Base-by-base conservation (phyloP, 768 basidiomycete genomes). In the Mycena polygramma region DNA sequence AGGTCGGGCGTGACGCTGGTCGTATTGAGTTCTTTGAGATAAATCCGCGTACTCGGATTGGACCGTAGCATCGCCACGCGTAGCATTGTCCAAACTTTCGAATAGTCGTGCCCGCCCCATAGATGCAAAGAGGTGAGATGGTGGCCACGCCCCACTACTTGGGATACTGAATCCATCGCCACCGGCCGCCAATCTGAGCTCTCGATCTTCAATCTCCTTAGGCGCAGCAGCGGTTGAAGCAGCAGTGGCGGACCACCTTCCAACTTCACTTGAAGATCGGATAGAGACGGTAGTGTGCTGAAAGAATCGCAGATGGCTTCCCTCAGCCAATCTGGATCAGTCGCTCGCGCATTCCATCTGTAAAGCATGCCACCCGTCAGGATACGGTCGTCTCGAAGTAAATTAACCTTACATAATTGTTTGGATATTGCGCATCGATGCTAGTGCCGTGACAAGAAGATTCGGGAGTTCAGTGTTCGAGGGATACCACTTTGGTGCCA, bases 341-440 rank as follows among this genome's bases (percentile, higher is more conserved):
- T 20, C 26, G 7, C 30, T 45, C 41, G 24, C 15, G 41, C 45
- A 7, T 20, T 36, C 63, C 63, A 64, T 17, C 63, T 64, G 43
- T 11, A 13, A 52, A 55, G 15, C 19, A 49, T 48, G 10, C 13
- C 9, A 53, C 24, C 3, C 13, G 14, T 53, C 26, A 30, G 24
- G 2, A 10, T 13, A 53, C 30, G 9, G 52, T 30, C 15, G 26
- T 20, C 30, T 11, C 11, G 2, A 53, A 7, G 13, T 30, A 17
- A 24, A 30, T 4, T 13, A 24, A 46, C 43, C 20, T 9, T 36
- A 64, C 63, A 64, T 13, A 5, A 55, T 36, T 2, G 39, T 46
- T 54, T 37, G 63, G 17, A 55, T 36, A 55, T 64, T 64, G 19
- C n/a, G 36, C 63, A 64, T 55, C 9, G 63, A 53, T 19, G n/a